Conservation (phyloP, 768 basidiomycete species). For the Boletus rufocinnamomeus region DNA sequence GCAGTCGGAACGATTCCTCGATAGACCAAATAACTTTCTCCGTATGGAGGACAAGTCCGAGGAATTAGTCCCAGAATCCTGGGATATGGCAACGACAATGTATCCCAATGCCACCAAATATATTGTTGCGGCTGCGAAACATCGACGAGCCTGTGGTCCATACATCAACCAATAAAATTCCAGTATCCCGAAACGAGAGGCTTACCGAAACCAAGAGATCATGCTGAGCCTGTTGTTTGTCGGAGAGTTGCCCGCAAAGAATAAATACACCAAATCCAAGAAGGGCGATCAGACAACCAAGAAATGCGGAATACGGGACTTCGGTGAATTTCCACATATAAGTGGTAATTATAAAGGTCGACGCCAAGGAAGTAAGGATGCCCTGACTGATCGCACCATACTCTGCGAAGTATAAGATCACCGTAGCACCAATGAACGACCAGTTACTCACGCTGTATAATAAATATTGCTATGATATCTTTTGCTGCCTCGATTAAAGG, state of each 20-base stretch:
- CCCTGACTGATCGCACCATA: conserved; percentile 33
- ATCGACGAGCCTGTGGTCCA: conserved; percentile 10
- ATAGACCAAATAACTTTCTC: neutral
- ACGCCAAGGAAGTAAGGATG: conserved; percentile 12
- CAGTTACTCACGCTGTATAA: conserved; percentile 29
- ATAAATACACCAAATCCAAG: conserved; percentile 10
- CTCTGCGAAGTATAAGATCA: conserved; percentile 24
- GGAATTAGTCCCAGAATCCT: neutral
- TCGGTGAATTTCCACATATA: conserved; percentile 14
- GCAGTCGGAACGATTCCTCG: conserved; percentile 10
- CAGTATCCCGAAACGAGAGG: neutral
- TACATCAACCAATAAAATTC: neutral
- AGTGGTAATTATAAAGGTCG: conserved; percentile 10
- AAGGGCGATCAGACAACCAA: conserved; percentile 23
- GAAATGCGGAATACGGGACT: conserved; percentile 13
- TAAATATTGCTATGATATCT: conserved; percentile 19
- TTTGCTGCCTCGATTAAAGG: conserved; percentile 22
- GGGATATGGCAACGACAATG: conserved; percentile 1
- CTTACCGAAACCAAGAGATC: conserved; percentile 19
- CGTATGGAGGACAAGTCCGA: conserved; percentile 3
- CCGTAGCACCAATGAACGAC: neutral
- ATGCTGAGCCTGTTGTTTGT: conserved; percentile 1
- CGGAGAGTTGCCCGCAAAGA: neutral
- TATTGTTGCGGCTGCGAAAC: neutral
- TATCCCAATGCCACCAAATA: conserved; percentile 13